Evolutionary conservation across 2,329 filamentous ascomycete genomes (phyloP).

Genomic region (Venturia pyrina): DNA sequence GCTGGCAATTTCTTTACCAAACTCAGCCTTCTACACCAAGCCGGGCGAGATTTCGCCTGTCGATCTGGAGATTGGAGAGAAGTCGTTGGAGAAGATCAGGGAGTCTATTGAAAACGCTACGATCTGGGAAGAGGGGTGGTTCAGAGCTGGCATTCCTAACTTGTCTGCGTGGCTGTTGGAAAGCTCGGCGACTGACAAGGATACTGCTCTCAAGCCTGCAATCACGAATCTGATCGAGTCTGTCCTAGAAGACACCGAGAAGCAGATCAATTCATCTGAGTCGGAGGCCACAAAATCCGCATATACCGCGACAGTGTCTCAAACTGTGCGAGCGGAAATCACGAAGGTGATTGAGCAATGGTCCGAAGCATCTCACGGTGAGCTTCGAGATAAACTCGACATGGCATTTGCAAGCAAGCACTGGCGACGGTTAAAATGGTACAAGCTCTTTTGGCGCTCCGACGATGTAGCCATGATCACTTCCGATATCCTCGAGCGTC

Average conservation of each 20-base stretch:
- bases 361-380: slow-evolving; percentile 71
- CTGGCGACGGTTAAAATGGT: slow-evolving; percentile 81
- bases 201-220: slow-evolving; percentile 49
- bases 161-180: slow-evolving; percentile 54
- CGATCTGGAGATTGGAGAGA: slow-evolving; percentile 54
- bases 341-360: slow-evolving; percentile 54
- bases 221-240: slow-evolving; percentile 59
- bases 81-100: slow-evolving; percentile 58
- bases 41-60: slow-evolving; percentile 18
- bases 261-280: slow-evolving; percentile 43
- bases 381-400: slow-evolving; percentile 72
- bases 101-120: slow-evolving; percentile 43
- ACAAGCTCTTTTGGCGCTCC: slow-evolving; percentile 90
- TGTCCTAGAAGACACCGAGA: slow-evolving; percentile 47
- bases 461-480: slow-evolving; percentile 84
- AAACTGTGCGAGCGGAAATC: slow-evolving; percentile 40
- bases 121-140: slow-evolving; percentile 47
- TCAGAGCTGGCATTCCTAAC: slow-evolving; percentile 55
- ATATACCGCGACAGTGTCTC: slow-evolving; percentile 29
- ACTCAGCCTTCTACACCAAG: neutral
- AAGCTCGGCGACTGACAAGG: slow-evolving; percentile 15
- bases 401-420: slow-evolving; percentile 62
- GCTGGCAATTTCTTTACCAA: slow-evolving; percentile 48
- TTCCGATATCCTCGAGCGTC: slow-evolving; percentile 63
- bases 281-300: slow-evolving; percentile 21